A percentile compares a stretch with the other conserved stretches of the same genome.
Evolutionary conservation across 345 rosid species (phyloP).

Genomic region (Acer campestre): DNA sequence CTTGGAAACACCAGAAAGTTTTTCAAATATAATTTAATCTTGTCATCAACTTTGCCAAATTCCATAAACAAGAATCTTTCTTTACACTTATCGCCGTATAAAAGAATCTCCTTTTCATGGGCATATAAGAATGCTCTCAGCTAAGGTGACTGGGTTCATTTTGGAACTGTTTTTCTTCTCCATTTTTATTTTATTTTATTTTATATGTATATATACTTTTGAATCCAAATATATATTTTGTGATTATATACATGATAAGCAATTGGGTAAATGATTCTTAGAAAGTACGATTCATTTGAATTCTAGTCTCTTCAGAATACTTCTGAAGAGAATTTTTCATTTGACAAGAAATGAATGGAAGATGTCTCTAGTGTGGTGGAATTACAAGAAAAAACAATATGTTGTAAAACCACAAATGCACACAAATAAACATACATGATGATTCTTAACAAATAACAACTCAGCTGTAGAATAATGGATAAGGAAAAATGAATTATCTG

Average conservation of each 20-base stretch:
- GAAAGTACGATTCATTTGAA: no score
- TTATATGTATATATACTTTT: no score
- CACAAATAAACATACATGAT: not conserved
- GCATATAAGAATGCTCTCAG: not conserved
- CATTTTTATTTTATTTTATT: no score
- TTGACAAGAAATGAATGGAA: no score
- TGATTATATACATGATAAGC: no score
- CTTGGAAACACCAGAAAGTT: conserved; percentile 20
- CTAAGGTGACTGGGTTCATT: not conserved
- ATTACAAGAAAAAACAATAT: not conserved
- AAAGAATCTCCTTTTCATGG: not conserved
- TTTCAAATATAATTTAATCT: not conserved
- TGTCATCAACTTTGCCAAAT: conserved; percentile 30
- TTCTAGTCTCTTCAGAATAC: no score
- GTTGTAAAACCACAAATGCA: not conserved
- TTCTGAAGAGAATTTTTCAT: no score
- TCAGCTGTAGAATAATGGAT: not conserved
- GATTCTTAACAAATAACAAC: no score
- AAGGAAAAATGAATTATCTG: conserved; percentile 40
- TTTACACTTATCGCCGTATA: not conserved
- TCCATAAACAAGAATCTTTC: conserved; percentile 27
- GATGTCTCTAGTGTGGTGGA: not conserved
- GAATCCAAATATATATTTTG: no score
- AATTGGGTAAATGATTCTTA: no score
- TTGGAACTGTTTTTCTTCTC: no score